phyloP scores from a whole-genome alignment of 768 basidiomycete species.

The Phlebiopsis gigantea region DNA sequence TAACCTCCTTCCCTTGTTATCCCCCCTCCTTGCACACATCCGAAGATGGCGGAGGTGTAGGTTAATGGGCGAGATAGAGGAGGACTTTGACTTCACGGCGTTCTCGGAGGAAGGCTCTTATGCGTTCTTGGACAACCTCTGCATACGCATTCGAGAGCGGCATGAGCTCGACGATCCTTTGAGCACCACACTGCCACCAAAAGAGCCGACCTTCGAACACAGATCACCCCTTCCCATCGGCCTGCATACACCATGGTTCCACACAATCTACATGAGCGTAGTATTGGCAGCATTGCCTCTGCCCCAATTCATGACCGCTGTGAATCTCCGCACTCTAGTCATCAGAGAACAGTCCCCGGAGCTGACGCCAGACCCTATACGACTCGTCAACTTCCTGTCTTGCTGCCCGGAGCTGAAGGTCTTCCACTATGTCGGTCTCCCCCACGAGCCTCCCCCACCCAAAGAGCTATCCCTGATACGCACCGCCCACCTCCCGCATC shows the following conservation, averaged over 20 bases:
- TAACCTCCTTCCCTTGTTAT: constrained; percentile 55
- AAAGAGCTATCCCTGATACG: constrained; percentile 24
- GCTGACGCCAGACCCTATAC: constrained; percentile 37
- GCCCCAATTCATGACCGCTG: constrained; percentile 35
- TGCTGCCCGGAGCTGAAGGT: constrained; percentile 57
- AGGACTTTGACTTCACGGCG: constrained; percentile 7
- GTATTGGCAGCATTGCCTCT: constrained; percentile 46
- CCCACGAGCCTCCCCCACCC: constrained; percentile 36
- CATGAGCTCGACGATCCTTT: background rate
- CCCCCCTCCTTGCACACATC: constrained; percentile 52
- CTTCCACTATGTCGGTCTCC: constrained; percentile 52
- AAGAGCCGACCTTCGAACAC: constrained; percentile 6
- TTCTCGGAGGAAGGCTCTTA: constrained; percentile 11
- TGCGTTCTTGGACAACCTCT: constrained; percentile 9
- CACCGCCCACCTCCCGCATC: constrained; percentile 48
- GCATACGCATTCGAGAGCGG: background rate
- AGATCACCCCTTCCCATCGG: constrained; percentile 12
- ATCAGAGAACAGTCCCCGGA: constrained; percentile 46
- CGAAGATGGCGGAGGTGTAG: constrained; percentile 53
- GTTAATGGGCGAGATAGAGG: constrained; percentile 34
- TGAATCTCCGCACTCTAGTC: constrained; percentile 52
- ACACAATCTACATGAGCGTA: constrained; percentile 41
- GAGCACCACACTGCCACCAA: constrained; percentile 3
- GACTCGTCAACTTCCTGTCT: constrained; percentile 55
- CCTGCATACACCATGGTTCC: constrained; percentile 11